Evolutionary conservation across 1,139 yeast species (phyloP), one percentile per base, ranked within the genome.

Genomic region (Protomyces inouyei): DNA sequence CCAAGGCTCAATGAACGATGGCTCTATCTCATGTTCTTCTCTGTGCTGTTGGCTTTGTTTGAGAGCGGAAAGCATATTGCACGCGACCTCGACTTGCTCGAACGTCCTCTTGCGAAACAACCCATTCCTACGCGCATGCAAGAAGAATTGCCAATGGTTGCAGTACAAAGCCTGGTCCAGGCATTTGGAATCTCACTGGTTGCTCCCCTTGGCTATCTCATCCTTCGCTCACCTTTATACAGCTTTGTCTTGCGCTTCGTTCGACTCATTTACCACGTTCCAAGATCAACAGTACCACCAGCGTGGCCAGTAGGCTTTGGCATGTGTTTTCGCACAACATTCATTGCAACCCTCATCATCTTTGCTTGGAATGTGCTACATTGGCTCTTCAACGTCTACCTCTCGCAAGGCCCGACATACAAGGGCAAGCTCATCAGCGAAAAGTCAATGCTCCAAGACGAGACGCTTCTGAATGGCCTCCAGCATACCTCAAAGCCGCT

Each of bases 1-100:
- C 63, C 63, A 8, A 52, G 63, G n/a, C 18, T 59, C 35, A 59
- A 59, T 18, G 63, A 59, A n/a, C 52, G 63, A 12, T 59, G 63
- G 63, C 35, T 59, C 3, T 59, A 40, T 28, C 21, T 59, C 36
- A 52, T 52, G 10, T 38, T 52, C 18, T 32, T 59, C 37, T 37
- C 52, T 28, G 53, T 59, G 2, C 14, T 25, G 18, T 10, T 52
- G 35, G 63, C 48, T 6, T 2, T 52, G 21, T 14, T n/a, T 35
- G 25, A 21, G 10, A 16, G 32, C 14, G 14, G 35, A 6, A 38
- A 21, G 25, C 61, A 57, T 28, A 25, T 57, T 9, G 40, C 35
- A 38, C 1, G 6, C 14, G 61, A 57, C 18, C 37, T 57, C 5
- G 61, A 57, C 51, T 38, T 51, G 14, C 48, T 57, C 2, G 48